Conservation (phyloP, 2,329 filamentous ascomycete species). For the Chrysosporium keratinophilum region DNA sequence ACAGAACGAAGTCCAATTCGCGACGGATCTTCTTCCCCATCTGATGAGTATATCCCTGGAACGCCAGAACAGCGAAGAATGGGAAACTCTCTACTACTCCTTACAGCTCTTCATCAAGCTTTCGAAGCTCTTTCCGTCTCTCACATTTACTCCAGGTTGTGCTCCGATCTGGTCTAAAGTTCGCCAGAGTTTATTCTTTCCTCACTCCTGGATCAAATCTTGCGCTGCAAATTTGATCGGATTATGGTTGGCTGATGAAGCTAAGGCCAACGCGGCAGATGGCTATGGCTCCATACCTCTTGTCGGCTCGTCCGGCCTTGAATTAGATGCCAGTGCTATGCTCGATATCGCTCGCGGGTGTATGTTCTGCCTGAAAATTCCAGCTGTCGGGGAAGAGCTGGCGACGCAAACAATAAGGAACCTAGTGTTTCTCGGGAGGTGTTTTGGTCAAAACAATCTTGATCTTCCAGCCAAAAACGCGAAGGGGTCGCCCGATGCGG, state of each 20-base stretch:
- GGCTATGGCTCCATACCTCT: slow-evolving; percentile 51
- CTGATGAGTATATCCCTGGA: slow-evolving; percentile 45
- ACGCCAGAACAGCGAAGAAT: slow-evolving; percentile 43
- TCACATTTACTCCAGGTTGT: slow-evolving; percentile 51
- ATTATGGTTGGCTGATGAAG: slow-evolving; percentile 70
- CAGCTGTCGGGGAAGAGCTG: slow-evolving; percentile 60
- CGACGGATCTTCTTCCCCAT: slow-evolving; percentile 46
- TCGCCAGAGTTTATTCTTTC: slow-evolving; percentile 58
- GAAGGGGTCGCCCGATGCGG: slow-evolving; percentile 33
- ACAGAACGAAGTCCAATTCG: slow-evolving; percentile 55
- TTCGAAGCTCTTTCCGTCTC: slow-evolving; percentile 53
- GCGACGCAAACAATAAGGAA: slow-evolving; percentile 70
- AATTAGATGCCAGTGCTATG: slow-evolving; percentile 56
- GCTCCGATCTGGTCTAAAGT: slow-evolving; percentile 61
- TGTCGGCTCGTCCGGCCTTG: slow-evolving; percentile 59
- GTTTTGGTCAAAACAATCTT: slow-evolving; percentile 48
- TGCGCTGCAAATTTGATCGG: slow-evolving; percentile 64
- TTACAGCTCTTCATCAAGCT: slow-evolving; percentile 60
- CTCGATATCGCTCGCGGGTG: slow-evolving; percentile 47
- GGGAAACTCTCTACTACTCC: slow-evolving; percentile 63
- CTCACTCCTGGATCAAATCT: slow-evolving; percentile 64
- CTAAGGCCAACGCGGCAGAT: slow-evolving; percentile 47
- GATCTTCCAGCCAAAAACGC: slow-evolving; percentile 35
- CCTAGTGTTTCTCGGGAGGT: slow-evolving; percentile 67
- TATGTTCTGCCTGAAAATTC: slow-evolving; percentile 50